These are phyloP conservation scores for Jamesozyma spencerorum DNA, from an alignment of 805 yeast genomes.

Conservation along the genomic window DNA sequence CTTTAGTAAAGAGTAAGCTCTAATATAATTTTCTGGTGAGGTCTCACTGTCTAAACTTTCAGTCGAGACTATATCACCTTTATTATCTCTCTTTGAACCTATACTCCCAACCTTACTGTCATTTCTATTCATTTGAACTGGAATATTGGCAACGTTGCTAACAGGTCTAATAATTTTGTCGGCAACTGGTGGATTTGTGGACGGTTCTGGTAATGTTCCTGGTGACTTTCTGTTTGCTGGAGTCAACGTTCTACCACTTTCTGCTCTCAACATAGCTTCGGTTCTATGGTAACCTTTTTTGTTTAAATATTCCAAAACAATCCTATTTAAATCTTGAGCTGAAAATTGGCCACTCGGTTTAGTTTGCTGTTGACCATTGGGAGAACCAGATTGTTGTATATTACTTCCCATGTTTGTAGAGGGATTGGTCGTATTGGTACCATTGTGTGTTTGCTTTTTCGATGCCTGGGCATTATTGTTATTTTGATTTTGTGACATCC, in stretches of 20 bases:
- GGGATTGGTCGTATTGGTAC: not conserved
- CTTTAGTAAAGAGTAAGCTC: conserved; percentile 71
- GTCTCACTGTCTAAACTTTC: conserved; percentile 19
- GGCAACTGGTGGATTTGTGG: conserved; percentile 26
- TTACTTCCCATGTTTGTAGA: not conserved
- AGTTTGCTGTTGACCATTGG: not conserved
- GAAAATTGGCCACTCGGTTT: conserved; percentile 36
- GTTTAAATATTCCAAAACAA: conserved; percentile 84
- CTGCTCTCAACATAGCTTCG: conserved; percentile 88
- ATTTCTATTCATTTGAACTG: not conserved
- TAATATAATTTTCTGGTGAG: conserved; percentile 57
- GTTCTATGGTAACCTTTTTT: conserved; percentile 92
- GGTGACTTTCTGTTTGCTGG: conserved; percentile 40
- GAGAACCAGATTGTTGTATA: not conserved
- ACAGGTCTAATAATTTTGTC: conserved; percentile 24
- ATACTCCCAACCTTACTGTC: not conserved
- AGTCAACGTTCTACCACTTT: conserved; percentile 55
- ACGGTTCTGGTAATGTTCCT: conserved; percentile 29
- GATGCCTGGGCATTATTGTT: not conserved
- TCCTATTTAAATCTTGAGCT: conserved; percentile 81
- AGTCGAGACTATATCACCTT: conserved; percentile 21
- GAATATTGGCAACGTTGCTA: conserved; percentile 21
- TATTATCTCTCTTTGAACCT: conserved; percentile 24
- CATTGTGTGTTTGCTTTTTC: not conserved
- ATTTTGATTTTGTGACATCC: not conserved